Base-by-base conservation (phyloP, 2,329 filamentous ascomycete genomes). In the Stemphylium vesicarium region DNA sequence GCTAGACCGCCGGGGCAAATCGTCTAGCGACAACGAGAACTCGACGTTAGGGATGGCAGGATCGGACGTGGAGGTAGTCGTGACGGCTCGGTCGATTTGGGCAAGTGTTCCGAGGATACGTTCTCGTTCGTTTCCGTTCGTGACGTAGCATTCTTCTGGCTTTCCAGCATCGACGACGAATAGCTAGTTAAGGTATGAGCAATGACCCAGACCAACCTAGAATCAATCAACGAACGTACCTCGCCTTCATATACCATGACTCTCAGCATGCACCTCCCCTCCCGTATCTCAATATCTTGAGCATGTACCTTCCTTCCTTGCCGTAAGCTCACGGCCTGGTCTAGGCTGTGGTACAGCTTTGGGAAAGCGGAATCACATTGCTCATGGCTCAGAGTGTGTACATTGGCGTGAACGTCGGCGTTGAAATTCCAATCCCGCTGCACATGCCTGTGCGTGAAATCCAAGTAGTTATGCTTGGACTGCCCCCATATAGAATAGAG, bases 61-160 rank as follows among this genome's bases (percentile, higher is more conserved):
- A 51, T 73, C 69, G 11, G 63, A 67, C 7, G 45, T 54, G 4
- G 70, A 65, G 6, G 66, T 57, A 12, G 67, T 67, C n/a, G 63
- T 49, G 12, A 73, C 52, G 15, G 70, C 65, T 40, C 69, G 69
- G 37, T 72, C 68, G 36, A 73, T 72, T 36, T 72, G 69, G 11
- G 70, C 68, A 15, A 73, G 68, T 4, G 70, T 73, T 9, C 69
- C 70, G 6, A 73, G 61, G 33, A 73, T 73, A 20, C 70, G 68
- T 56, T 72, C 70, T 42, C 70, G 66, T 53, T 73, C 70, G 58
- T 73, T 73, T 41, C 69, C 69, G 44, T 72, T 72, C 9, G 60
- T 62, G 6, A 73, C 69, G 36, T 73, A 73, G 61, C 70, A 73
- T 42, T 60, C 24, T 56, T 73, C 70, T 5, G 70, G 70, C 38